Evolutionary conservation across 768 basidiomycete genomes (phyloP), one percentile per base, ranked within the genome.

Genomic region (Hemileccinum impolitum): DNA sequence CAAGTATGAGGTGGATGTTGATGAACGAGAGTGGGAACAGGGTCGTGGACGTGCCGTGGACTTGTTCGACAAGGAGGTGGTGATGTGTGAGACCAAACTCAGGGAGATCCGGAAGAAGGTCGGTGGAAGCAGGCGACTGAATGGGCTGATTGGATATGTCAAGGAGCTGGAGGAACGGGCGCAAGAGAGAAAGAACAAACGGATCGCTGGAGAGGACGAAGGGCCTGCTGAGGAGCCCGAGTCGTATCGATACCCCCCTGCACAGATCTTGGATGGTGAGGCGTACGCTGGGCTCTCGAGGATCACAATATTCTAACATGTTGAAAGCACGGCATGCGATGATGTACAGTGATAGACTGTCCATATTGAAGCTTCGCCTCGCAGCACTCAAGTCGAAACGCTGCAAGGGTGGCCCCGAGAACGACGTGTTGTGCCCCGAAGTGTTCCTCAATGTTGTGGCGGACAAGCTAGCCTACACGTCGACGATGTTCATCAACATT

Each of bases 401-500:
- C 43, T 99, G 96, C 67, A 81, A 81, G 52, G 75, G 80, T 0
- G 94, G 95, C 0, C 94, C 94, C 6, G 84, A 92, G 50, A 92
- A 81, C 56, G 88, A 94, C 46, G 80, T 84, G 11, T 79, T 98
- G 62, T 99, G 96, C 65, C 96, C 96, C 0, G 96, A 99, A 67
- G 89, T 90, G 0, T 98, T 98, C 81, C 78, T 99, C 55, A 87
- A 92, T 59, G 92, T 95, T 21, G 94, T 99, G 18, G 93, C 96
- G 3, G 91, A 97, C 66, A 98, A 99, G 69, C 77, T 99, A 36
- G 93, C 94, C 1, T 86, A 93, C 63, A 98, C 95, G 0, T 91
- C 93, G 3, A 84, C 94, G 3, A 92, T 97, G 87, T 98, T 98
- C 68, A 96, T 99, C 76, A 96, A 94, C 71, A 96, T 99, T 51